A percentile compares a stretch with the other conserved stretches of the same genome.
Evolutionary conservation across 192 early-diverging fungal species (phyloP).

Genomic region (Nowakowskiella sp.): DNA sequence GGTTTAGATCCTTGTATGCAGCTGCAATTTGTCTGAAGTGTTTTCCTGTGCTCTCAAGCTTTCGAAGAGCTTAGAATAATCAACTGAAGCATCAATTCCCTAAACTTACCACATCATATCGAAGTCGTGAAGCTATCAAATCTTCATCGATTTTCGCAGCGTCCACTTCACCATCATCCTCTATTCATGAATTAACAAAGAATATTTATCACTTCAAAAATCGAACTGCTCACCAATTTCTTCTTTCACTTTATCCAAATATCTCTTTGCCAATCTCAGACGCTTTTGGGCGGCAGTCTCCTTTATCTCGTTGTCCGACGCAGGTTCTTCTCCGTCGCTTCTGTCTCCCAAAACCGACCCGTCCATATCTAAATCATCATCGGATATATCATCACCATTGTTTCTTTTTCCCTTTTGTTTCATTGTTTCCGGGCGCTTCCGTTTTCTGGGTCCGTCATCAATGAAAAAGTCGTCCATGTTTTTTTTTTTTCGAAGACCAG

Average conservation of each 20-base stretch:
- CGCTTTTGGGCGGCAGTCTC: slow-evolving; percentile 93
- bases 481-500: neutral
- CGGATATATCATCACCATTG: neutral
- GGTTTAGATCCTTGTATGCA: slow-evolving; percentile 28
- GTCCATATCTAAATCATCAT: slow-evolving; percentile 13
- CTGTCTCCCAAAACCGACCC: slow-evolving; percentile 22
- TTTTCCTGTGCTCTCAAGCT: slow-evolving; percentile 48
- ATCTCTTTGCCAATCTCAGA: slow-evolving; percentile 85
- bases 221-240: slow-evolving; percentile 38
- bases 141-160: slow-evolving; percentile 89
- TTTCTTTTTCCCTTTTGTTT: neutral
- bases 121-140: slow-evolving; percentile 79
- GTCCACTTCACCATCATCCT: slow-evolving; percentile 69
- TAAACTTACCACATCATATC: slow-evolving; percentile 61
- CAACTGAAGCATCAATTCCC: neutral
- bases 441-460: too few species aligned
- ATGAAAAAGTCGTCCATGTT: neutral
- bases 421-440: neutral
- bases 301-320: slow-evolving; percentile 52
- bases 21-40: slow-evolving; percentile 52
- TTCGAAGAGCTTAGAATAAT: neutral
- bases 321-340: slow-evolving; percentile 42
- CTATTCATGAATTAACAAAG: slow-evolving; percentile 1
- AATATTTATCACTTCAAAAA: neutral
- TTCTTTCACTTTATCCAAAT: slow-evolving; percentile 71